Evolutionary conservation across 306 rosid genomes (phyloP).

Genomic region (Datisca glomerata): DNA sequence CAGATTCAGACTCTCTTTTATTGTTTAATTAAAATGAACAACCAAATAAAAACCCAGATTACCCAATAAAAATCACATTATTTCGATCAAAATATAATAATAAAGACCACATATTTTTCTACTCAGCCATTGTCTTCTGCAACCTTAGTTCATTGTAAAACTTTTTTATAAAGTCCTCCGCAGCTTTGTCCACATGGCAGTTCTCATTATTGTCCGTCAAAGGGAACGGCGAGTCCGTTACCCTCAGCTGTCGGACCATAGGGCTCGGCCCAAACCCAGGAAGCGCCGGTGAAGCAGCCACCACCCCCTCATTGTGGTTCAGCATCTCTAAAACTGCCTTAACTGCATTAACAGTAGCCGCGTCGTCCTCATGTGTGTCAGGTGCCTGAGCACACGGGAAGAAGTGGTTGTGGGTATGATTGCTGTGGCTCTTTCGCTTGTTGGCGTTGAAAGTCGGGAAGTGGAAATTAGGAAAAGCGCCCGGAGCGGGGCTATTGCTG

Average conservation of each 20-base stretch:
- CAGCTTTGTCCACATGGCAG: conserved; percentile 48
- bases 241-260: conserved; percentile 37
- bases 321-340: conserved; percentile 25
- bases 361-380: conserved; percentile 5
- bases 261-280: conserved; percentile 33
- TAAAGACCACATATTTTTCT: too few relatives aligned
- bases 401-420: background rate
- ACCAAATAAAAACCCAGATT: too few relatives aligned
- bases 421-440: conserved; percentile 1
- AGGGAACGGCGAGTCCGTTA: conserved; percentile 63
- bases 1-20: too few relatives aligned
- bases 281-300: conserved; percentile 26
- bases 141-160: conserved; percentile 47
- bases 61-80: too few relatives aligned
- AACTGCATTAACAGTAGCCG: conserved; percentile 1
- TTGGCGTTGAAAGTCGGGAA: background rate
- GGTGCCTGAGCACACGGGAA: conserved; percentile 8
- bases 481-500: conserved; percentile 12
- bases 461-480: conserved; percentile 2
- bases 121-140: too few relatives aligned
- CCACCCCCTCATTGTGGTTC: conserved; percentile 11
- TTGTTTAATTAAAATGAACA: too few relatives aligned
- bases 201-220: conserved; percentile 16
- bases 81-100: too few relatives aligned
- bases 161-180: conserved; percentile 67